phyloP scores from a whole-genome alignment of 2,329 filamentous ascomycete species.

The Pyrenophora teres region DNA sequence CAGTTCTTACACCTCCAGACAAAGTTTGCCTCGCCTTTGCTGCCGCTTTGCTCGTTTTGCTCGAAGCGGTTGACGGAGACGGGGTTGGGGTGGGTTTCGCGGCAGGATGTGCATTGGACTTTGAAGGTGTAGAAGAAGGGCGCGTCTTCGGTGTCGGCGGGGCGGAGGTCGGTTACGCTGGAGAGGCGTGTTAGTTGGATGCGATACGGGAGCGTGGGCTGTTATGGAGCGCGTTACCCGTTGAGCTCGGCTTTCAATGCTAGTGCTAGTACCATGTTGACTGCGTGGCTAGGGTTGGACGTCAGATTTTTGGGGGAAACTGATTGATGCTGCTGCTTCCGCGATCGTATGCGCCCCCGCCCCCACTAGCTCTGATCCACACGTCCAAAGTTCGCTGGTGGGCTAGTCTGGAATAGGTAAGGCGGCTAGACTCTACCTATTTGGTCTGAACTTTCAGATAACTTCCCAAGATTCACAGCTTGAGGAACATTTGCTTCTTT shows the following conservation, averaged over 20 bases:
- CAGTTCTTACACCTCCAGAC: slow-evolving; percentile 99
- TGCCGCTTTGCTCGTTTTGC: slow-evolving; percentile 86
- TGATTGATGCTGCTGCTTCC: not conserved
- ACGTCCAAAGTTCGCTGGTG: not conserved
- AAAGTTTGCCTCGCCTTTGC: slow-evolving; percentile 95
- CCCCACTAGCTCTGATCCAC: slow-evolving; percentile 12
- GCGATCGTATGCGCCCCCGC: slow-evolving; percentile 14
- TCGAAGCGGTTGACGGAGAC: slow-evolving; percentile 90
- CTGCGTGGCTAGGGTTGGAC: not conserved
- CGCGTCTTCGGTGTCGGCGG: slow-evolving; percentile 76
- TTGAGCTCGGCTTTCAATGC: slow-evolving; percentile 47
- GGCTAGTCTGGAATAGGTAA: not conserved
- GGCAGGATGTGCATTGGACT: slow-evolving; percentile 97
- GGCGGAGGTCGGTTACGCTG: slow-evolving; percentile 88
- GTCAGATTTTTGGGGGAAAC: slow-evolving; percentile 3
- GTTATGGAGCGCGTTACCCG: slow-evolving; percentile 25
- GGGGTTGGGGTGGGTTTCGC: slow-evolving; percentile 85
- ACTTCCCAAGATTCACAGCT: not conserved
- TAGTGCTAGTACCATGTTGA: slow-evolving; percentile 45
- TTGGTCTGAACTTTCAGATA: slow-evolving; percentile 4
- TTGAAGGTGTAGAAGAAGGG: slow-evolving; percentile 98
- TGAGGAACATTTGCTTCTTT: too few relatives aligned
- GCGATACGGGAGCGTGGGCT: not conserved
- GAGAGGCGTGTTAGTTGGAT: not conserved
- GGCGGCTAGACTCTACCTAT: slow-evolving; percentile 6